Conservation (phyloP, 2,329 filamentous ascomycete species). For the Phyllosticta citriasiana region DNA sequence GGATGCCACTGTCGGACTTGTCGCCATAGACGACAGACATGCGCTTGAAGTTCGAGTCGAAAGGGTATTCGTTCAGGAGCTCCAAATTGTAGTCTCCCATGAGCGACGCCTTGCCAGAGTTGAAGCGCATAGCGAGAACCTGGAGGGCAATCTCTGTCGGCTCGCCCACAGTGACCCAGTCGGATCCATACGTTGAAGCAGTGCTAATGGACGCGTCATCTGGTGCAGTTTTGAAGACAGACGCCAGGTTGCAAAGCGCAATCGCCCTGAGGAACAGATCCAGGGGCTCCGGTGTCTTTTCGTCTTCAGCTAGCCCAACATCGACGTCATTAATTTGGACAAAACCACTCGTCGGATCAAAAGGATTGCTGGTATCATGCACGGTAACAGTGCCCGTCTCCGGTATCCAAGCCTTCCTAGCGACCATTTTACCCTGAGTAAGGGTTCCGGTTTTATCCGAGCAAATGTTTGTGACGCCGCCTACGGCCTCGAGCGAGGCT, state of each 20-base stretch:
- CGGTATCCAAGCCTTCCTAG: conserved; percentile 27
- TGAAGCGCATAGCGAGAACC: conserved; percentile 29
- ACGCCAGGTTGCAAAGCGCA: conserved; percentile 30
- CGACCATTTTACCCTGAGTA: conserved; percentile 32
- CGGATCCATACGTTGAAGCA: background rate
- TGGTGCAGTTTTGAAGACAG: conserved; percentile 16
- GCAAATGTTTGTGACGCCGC: conserved; percentile 26
- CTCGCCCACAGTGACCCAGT: conserved; percentile 4
- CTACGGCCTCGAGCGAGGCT: conserved; percentile 30
- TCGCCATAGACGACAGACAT: conserved; percentile 31
- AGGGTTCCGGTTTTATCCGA: conserved; percentile 32
- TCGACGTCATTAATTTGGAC: conserved; percentile 21
- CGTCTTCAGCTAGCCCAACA: conserved; percentile 19
- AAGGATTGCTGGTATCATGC: conserved; percentile 25
- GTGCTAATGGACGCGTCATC: conserved; percentile 4
- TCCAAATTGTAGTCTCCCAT: conserved; percentile 20
- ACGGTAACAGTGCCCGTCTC: conserved; percentile 24
- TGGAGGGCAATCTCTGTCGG: conserved; percentile 29
- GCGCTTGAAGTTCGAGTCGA: conserved; percentile 31
- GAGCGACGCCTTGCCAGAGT: conserved; percentile 23
- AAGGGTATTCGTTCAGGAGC: conserved; percentile 29
- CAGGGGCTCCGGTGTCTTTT: conserved; percentile 14
- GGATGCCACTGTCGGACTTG: conserved; percentile 19
- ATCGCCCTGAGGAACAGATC: conserved; percentile 26
- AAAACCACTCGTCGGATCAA: conserved; percentile 25